Evolutionary conservation across 2,329 filamentous ascomycete species (phyloP), one percentile per base, ranked within the genome.

Genomic region (Fusarium succisae): DNA sequence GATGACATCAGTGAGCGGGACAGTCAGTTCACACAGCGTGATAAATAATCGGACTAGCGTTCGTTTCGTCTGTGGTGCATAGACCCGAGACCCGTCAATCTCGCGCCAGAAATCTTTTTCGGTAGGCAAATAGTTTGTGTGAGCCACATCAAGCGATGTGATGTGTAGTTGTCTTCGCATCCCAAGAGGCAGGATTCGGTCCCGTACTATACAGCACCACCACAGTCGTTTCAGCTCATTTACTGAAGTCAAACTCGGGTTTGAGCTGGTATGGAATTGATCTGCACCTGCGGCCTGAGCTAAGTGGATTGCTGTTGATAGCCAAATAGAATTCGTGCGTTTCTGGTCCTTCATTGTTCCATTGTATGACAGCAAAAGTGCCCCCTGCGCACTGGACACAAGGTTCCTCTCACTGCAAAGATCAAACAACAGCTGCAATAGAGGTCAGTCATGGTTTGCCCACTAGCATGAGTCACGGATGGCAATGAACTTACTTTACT

Each of bases 181-280:
- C 5, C 70, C 67, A 2, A 72, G 59, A 26, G 67, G 67, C 8
- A 73, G 18, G 8, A 72, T 73, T 12, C 71, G 41, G n/a, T 73
- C 71, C 28, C 66, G 69, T 24, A 74, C 59, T 32, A 74, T 70
- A 22, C 71, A 74, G 22, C 71, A 74, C 66, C 71, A 72, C 69
- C 69, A 74, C 14, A 74, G 62, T 8, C 71, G 54, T 37, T 74
- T 74, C 14, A 74, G 48, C 20, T 58, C 43, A 18, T 53, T 71
- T 15, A 14, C 47, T 20, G 50, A 13, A 17, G 59, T 50, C 22
- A 45, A 56, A 30, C 22, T 41, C 17, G 50, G 63, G 15, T 64
- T 39, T 8, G 26, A n/a, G 30, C 41, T 39, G 6, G 35, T 44
- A 41, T 72, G 22, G 14, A 66, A 62, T 10, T 59, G 63, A n/a